phyloP scores from a whole-genome alignment of 1,284 basidiomycete species.

The Ceraceosorus guamensis region DNA sequence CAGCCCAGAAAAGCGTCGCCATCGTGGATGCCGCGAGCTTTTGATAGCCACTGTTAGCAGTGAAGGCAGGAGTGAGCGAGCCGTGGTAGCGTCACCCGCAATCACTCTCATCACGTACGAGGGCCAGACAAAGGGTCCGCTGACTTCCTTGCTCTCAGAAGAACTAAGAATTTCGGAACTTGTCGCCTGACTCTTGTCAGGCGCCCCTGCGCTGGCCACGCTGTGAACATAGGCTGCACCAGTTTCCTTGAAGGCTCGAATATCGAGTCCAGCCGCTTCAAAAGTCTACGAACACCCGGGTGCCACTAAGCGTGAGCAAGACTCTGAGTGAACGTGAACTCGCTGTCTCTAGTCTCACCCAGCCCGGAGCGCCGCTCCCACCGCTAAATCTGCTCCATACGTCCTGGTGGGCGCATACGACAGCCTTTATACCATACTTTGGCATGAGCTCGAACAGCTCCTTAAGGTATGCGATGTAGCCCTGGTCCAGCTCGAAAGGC shows the following conservation, averaged over 20 bases:
- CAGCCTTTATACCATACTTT: slow-evolving; percentile 70
- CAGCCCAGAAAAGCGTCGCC: slow-evolving; percentile 48
- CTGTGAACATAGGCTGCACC: slow-evolving; percentile 41
- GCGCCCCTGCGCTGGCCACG: slow-evolving; percentile 14
- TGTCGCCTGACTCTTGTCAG: too few species aligned
- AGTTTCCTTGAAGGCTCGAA: slow-evolving; percentile 21
- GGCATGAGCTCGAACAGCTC: slow-evolving; percentile 68
- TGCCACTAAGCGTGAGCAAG: too few species aligned
- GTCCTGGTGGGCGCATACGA: slow-evolving; percentile 58
- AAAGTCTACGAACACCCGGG: slow-evolving; percentile 18
- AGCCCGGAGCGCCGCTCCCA: slow-evolving; percentile 59
- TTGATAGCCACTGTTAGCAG: slow-evolving; percentile 29
- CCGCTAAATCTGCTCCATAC: slow-evolving; percentile 93
- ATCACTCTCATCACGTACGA: slow-evolving; percentile 13
- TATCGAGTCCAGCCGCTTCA: slow-evolving; percentile 33
- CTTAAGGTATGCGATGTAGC: slow-evolving; percentile 75
- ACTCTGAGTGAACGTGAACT: neutral
- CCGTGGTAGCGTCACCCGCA: neutral
- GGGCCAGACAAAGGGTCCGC: slow-evolving; percentile 45
- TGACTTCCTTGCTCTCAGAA: slow-evolving; percentile 16
- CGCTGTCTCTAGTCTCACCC: slow-evolving; percentile 50
- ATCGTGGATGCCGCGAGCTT: slow-evolving; percentile 49
- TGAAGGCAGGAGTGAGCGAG: neutral
- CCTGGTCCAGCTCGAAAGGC: slow-evolving; percentile 61
- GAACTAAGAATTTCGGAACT: too few species aligned